Evolutionary conservation across 305 asterid species (phyloP), one percentile per base, ranked within the genome.

Genomic region (Striga hermonthica): DNA sequence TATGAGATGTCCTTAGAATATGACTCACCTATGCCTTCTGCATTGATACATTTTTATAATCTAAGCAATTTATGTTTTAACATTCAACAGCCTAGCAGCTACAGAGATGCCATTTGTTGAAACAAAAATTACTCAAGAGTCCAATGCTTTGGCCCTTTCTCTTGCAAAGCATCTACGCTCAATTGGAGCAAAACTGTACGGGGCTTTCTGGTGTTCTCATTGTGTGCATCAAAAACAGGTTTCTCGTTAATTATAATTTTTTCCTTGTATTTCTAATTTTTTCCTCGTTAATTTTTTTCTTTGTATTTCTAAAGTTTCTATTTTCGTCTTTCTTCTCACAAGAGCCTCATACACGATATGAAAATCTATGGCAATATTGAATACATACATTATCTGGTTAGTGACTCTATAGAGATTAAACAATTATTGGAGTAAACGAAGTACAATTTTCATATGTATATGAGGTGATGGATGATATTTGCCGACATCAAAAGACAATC

Each of bases 121-220:
- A 76, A 74, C 83, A 4, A 83, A 74, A 84, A 71, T 91, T 75
- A 78, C 79, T 15, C 74, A 79, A 41, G 79, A 85, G 65, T 91
- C 98, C 35, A 89, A 83, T 72, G 95, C 95, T 64, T 71, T 77
- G 80, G 89, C 96, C 75, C 69, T 91, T 71, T 79, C 95, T 68
- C 94, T 91, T 50, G 98, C 95, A 3, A 89, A 43, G 67, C 92
- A 89, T 76, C 85, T 91, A 67, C 86, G 9, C 60, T 85, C 95
- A 48, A 70, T 86, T 45, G 95, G 95, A 66, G 96, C 98, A 35
- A 86, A 84, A 76, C 58, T 91, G 62, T 91, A 86, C 68, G 96
- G 98, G 72, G 95, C 95, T 69, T 91, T 91, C 79, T 91, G 98
- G 98, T 89, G 96, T 77, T 81, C 95, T 15, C 98, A 89, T 72